These are phyloP conservation scores for Papiliotrema flavescens DNA, from an alignment of 1,284 basidiomycete species.

Conservation along the genomic window DNA sequence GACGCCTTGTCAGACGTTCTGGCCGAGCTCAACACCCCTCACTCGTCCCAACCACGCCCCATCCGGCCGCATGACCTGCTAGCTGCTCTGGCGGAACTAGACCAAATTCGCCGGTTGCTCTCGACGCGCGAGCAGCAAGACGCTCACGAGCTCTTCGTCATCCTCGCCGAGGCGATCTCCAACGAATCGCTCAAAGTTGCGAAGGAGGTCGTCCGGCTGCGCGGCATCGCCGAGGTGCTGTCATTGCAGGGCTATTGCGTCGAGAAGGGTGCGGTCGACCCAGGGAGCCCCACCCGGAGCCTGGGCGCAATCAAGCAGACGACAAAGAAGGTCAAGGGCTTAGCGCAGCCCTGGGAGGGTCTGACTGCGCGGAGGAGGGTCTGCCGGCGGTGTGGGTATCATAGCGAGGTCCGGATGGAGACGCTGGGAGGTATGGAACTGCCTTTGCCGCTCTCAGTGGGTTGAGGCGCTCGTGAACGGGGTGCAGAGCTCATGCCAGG, in stretches of 20 bases:
- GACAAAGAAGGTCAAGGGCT: constrained; percentile 24
- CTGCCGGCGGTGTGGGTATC: constrained; percentile 44
- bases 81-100: constrained; percentile 60
- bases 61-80: constrained; percentile 70
- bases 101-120: constrained; percentile 63
- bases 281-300: constrained; percentile 2
- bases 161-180: constrained; percentile 80
- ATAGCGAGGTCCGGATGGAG: constrained; percentile 43
- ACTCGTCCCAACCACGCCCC: constrained; percentile 54
- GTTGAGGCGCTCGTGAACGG: not conserved
- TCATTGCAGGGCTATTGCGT: constrained; percentile 25
- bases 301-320: constrained; percentile 10
- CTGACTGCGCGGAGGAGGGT: constrained; percentile 43
- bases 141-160: constrained; percentile 90
- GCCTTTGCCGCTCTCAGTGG: constrained; percentile 26
- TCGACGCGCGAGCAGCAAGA: constrained; percentile 87
- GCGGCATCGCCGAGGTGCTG: constrained; percentile 31
- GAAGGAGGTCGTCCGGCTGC: constrained; percentile 26
- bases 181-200: constrained; percentile 60
- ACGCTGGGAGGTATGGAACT: constrained; percentile 46
- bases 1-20: constrained; percentile 69
- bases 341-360: constrained; percentile 47
- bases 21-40: constrained; percentile 70
- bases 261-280: constrained; percentile 1
- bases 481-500: constrained; percentile 34